Evolutionary conservation across 179 eudicot species (phyloP), one percentile per base, ranked within the genome.

Genomic region (Camellia oleifera): DNA sequence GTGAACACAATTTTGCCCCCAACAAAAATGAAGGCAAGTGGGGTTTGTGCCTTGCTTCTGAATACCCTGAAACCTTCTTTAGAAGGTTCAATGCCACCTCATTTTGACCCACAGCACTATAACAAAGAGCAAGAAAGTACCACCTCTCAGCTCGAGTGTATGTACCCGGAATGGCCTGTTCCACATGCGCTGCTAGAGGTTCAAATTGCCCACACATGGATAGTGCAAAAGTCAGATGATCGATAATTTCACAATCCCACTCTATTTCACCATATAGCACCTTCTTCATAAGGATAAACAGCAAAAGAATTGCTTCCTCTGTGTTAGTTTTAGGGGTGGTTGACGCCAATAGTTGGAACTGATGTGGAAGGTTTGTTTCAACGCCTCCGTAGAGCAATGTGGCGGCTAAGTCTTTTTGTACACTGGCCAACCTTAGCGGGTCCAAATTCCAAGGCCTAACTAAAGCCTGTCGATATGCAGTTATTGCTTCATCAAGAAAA

Each of bases 101-200:
- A 72, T 83, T 84, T 76, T 94, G 92, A 40, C 94, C 97, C 15
- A 91, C 91, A 76, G 99, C 93, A 76, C 90, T 83, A 80, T 94
- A 92, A 83, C 98, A 94, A 70, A 95, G 94, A 73, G 98, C 91
- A 66, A 95, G 99, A 84, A 88, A 82, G 82, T 90, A 95, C 99
- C 99, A 95, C 81, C 95, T 91, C 86, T 91, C 95, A 8, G 86
- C 87, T 69, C 97, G 88, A 58, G 67, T 77, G 74, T 88, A 95
- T 9, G 82, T 78, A 48, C 99, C 92, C 2, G 99, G 98, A 69
- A 94, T 89, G 54, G 83, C 87, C 79, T 88, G 92, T 86, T 95
- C 99, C 65, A 95, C 80, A 81, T 90, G 89, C 62, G 84, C 82
- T 26, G 93, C 98, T 75, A 95, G 83, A 62, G 87, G 83, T 81